These are phyloP conservation scores for Ascochyta lentis DNA, from an alignment of 2,329 filamentous ascomycete genomes.

Conservation along the genomic window DNA sequence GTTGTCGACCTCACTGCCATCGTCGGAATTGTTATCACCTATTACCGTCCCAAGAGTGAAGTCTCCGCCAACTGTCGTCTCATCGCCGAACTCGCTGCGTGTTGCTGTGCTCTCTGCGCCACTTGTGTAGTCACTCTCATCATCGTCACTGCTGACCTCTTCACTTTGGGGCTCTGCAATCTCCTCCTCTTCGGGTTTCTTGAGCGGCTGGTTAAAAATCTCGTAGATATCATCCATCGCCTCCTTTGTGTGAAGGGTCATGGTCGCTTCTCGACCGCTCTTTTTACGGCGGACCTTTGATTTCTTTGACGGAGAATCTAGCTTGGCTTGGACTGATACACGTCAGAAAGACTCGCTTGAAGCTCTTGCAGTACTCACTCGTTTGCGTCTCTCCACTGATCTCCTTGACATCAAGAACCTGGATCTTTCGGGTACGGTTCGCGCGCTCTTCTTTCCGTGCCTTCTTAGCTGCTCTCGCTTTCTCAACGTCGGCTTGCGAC, in stretches of 20 bases:
- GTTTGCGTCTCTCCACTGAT: constrained; percentile 88
- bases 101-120: constrained; percentile 84
- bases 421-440: constrained; percentile 65
- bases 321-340: constrained; percentile 80
- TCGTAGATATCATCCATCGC: constrained; percentile 98
- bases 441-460: constrained; percentile 57
- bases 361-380: constrained; percentile 62
- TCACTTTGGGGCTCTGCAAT: constrained; percentile 67
- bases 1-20: constrained; percentile 31
- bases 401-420: constrained; percentile 70
- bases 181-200: constrained; percentile 55
- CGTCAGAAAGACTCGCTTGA: constrained; percentile 22
- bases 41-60: constrained; percentile 51
- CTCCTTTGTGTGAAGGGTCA: constrained; percentile 95
- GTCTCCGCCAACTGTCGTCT: constrained; percentile 59
- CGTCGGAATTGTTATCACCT: constrained; percentile 53
- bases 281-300: constrained; percentile 77
- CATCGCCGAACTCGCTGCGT: constrained; percentile 74
- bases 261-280: constrained; percentile 80
- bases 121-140: constrained; percentile 72
- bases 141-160: constrained; percentile 70
- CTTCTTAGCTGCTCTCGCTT: constrained; percentile 62
- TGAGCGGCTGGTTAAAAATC: constrained; percentile 89
- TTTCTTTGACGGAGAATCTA: constrained; percentile 85
- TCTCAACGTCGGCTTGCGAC: constrained; percentile 58